Percentiles rank a stretch among this genome's conserved stretches.
phyloP scores from a whole-genome alignment of 106 monocot species.

The Triglochin maritima region DNA sequence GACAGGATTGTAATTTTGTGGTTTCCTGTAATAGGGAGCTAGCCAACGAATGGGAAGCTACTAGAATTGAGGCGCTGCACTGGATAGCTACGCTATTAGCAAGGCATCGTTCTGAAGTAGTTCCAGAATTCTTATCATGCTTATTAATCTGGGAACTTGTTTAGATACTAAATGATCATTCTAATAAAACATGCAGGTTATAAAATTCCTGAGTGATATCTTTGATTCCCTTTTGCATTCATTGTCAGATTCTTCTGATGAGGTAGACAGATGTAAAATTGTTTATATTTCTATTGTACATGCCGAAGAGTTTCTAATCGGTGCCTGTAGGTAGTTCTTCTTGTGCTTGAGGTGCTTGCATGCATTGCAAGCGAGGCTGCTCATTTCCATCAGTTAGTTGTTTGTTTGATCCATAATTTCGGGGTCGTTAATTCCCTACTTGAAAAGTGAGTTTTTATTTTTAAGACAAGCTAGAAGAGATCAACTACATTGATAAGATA shows the following conservation, averaged over 20 bases:
- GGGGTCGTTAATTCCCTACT: conserved; percentile 38
- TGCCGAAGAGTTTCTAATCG: no score
- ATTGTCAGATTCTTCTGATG: conserved; percentile 93
- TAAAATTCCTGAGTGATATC: conserved; percentile 63
- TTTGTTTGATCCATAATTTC: conserved; percentile 46
- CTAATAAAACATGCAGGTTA: conserved; percentile 37
- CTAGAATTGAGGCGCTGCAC: conserved; percentile 75
- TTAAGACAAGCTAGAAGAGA: background rate
- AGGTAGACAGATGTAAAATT: conserved; percentile 24
- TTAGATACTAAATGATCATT: no score
- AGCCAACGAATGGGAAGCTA: conserved; percentile 83
- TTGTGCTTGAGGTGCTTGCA: conserved; percentile 70
- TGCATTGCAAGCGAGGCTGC: conserved; percentile 60
- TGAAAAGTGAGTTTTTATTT: conserved; percentile 52
- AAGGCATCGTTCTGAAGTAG: conserved; percentile 68
- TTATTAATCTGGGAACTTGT: no score
- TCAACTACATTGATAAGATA: no score
- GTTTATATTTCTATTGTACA: no score
- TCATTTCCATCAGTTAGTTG: conserved; percentile 53
- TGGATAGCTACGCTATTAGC: conserved; percentile 70
- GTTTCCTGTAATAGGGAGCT: conserved; percentile 39
- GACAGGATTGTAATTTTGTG: background rate
- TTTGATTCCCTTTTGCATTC: conserved; percentile 77
- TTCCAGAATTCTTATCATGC: background rate
- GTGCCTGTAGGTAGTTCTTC: conserved; percentile 46